Evolutionary conservation across 2,329 filamentous ascomycete species (phyloP).

Genomic region (Venturia nashicola): DNA sequence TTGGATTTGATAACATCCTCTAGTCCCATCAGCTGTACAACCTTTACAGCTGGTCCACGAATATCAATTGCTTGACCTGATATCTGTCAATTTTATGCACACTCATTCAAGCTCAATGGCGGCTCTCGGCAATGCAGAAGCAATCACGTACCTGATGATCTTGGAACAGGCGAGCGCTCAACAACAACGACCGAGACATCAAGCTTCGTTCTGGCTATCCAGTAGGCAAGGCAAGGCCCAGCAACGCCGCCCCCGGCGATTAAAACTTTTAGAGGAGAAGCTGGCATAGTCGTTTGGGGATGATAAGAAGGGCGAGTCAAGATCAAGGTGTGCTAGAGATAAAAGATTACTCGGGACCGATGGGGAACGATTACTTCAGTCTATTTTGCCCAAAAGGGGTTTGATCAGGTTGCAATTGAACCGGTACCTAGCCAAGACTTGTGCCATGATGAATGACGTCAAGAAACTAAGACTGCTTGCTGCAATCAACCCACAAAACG

Average conservation of each 20-base stretch:
- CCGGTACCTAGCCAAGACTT: background rate
- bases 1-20: constrained; percentile 27
- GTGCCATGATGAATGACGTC: background rate
- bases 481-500: too few species aligned
- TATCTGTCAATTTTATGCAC: background rate
- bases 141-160: constrained; percentile 19
- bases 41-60: constrained; percentile 37
- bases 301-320: background rate
- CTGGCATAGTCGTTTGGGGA: background rate
- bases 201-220: background rate
- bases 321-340: background rate
- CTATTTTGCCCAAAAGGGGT: background rate
- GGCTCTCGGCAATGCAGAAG: background rate
- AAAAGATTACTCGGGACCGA: background rate
- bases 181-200: constrained; percentile 24
- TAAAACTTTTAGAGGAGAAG: background rate
- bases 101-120: background rate
- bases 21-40: constrained; percentile 41
- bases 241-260: constrained; percentile 9
- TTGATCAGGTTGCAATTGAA: background rate
- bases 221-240: constrained; percentile 9
- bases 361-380: background rate
- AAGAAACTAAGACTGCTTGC: background rate
- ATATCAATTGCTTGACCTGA: constrained; percentile 43
- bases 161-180: constrained; percentile 29